Conservation (phyloP, 495 filamentous ascomycete species). For the Glutinoglossum americanum region DNA sequence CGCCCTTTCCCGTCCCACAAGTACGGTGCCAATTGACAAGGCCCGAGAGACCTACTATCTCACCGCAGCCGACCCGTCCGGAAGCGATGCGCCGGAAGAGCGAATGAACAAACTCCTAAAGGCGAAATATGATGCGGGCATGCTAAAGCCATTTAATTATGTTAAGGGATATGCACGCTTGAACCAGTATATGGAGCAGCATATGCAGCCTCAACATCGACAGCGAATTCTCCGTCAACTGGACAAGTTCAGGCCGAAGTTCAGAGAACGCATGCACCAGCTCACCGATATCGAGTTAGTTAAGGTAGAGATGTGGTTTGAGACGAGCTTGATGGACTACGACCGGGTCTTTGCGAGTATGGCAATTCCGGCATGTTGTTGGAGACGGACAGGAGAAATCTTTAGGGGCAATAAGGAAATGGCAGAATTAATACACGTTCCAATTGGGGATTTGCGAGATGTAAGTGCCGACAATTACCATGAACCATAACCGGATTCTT, state of each 20-base stretch:
- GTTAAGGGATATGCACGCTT: constrained; percentile 84
- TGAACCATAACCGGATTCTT: not conserved
- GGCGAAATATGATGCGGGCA: constrained; percentile 85
- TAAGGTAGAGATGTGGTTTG: constrained; percentile 96
- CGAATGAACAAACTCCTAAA: constrained; percentile 87
- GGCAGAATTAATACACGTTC: constrained; percentile 88
- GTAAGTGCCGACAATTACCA: constrained; percentile 28
- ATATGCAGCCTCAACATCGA: constrained; percentile 57
- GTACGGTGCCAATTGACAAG: constrained; percentile 49
- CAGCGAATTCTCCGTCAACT: constrained; percentile 78
- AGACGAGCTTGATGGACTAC: constrained; percentile 83
- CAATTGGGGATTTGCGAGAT: constrained; percentile 75
- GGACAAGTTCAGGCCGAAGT: constrained; percentile 82
- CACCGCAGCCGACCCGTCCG: constrained; percentile 84
- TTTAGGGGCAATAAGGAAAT: constrained; percentile 97
- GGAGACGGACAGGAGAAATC: constrained; percentile 91
- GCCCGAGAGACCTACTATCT: constrained; percentile 83
- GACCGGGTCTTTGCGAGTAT: constrained; percentile 97
- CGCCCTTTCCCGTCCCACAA: constrained; percentile 34
- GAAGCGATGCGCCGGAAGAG: constrained; percentile 77
- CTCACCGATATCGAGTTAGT: constrained; percentile 85
- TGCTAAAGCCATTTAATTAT: constrained; percentile 94
- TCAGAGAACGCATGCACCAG: constrained; percentile 79
- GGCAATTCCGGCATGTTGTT: constrained; percentile 95
- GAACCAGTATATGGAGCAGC: constrained; percentile 70